Percentiles rank a stretch among this genome's conserved stretches.
phyloP scores from a whole-genome alignment of 139 green algal genomes.

The Volvox africanus region DNA sequence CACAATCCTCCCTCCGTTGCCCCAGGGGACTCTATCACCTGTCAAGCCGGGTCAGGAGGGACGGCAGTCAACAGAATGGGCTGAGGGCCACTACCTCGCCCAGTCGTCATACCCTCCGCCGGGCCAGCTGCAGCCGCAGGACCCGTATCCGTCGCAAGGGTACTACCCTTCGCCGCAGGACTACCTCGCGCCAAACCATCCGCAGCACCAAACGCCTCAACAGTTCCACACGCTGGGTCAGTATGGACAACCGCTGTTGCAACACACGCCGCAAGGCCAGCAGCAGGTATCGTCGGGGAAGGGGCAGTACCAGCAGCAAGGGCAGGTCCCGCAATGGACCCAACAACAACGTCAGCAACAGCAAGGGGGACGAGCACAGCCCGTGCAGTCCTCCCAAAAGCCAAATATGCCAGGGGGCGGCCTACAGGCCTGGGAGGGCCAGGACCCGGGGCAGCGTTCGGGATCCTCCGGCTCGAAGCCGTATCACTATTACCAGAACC shows the following conservation, averaged over 20 bases:
- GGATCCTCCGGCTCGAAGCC: neutral
- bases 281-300: neutral
- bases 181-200: neutral
- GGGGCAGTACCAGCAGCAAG: constrained; percentile 18
- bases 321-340: neutral
- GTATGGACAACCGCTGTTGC: neutral
- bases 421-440: neutral
- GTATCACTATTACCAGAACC: constrained; percentile 49
- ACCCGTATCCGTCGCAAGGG: neutral
- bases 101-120: no score
- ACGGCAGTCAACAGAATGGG: neutral
- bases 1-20: no score
- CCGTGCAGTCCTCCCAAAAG: neutral
- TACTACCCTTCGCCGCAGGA: neutral
- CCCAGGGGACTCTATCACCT: constrained; percentile 8
- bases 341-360: neutral
- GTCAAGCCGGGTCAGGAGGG: neutral
- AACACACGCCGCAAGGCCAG: constrained; percentile 3
- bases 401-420: neutral
- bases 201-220: neutral
- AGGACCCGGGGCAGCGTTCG: no score
- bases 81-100: no score
- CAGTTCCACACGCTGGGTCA: neutral
- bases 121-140: neutral
- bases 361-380: neutral